These are phyloP conservation scores for Phytophthora colocasiae DNA, from an alignment of 352 stramenopile genomes.

Conservation along the genomic window DNA sequence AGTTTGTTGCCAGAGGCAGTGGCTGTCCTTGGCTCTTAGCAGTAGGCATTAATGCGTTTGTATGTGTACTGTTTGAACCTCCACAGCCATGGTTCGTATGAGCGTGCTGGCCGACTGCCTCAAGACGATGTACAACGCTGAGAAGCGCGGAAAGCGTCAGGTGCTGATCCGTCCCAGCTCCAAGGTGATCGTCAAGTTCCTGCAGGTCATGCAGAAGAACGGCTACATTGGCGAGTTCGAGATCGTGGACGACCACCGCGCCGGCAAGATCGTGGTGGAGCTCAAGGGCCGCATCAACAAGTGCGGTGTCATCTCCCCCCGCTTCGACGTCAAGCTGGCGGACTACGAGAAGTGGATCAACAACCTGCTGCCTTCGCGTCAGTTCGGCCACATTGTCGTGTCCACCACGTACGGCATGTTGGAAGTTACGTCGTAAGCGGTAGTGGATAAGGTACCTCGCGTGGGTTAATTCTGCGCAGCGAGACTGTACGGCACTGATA, in stretches of 20 bases:
- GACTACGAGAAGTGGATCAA: conserved; percentile 99
- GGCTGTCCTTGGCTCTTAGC: conserved; percentile 64
- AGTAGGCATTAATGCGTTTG: conserved; percentile 60
- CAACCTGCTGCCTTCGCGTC: conserved; percentile 98
- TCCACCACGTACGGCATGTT: conserved; percentile 90
- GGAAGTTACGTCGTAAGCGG: no score
- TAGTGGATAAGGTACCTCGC: no score
- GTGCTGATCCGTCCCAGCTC: conserved; percentile 99
- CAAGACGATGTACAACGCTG: conserved; percentile 99
- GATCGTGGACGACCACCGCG: conserved; percentile 99
- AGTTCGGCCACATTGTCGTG: conserved; percentile 99
- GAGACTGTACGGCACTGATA: no score
- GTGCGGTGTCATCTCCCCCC: conserved; percentile 99
- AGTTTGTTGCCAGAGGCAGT: conserved; percentile 25
- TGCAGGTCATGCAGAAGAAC: conserved; percentile 99
- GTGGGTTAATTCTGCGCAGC: no score
- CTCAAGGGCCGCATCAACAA: conserved; percentile 99
- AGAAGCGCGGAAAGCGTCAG: conserved; percentile 99
- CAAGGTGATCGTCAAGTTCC: conserved; percentile 99
- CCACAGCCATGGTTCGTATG: conserved; percentile 99
- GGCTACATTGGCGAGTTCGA: conserved; percentile 99
- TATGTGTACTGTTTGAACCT: conserved; percentile 17
- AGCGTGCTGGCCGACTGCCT: conserved; percentile 99
- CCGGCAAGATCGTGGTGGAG: conserved; percentile 99
- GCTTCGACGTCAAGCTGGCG: conserved; percentile 97